Conservation (phyloP, 1,139 yeast genomes). For the Suhomyces guaymorum region DNA sequence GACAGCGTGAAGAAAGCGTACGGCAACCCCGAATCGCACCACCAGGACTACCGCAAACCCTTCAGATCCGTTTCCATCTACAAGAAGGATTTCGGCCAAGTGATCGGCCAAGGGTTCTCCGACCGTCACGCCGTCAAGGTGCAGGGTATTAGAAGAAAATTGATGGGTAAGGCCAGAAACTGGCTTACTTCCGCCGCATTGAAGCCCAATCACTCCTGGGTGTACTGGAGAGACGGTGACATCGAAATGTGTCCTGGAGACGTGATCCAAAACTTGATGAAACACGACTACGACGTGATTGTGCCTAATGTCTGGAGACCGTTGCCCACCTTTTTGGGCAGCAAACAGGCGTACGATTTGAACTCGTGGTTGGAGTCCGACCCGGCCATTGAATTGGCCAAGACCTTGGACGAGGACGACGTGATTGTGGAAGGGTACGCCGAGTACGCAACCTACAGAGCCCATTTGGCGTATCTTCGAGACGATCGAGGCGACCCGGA, state of each 20-base stretch:
- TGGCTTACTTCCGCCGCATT: constrained; percentile 79
- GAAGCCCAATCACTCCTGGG: constrained; percentile 89
- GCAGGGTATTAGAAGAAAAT: constrained; percentile 82
- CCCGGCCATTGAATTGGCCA: constrained; percentile 67
- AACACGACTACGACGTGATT: constrained; percentile 70
- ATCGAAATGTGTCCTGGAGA: constrained; percentile 81
- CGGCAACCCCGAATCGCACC: constrained; percentile 56
- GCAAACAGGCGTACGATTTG: constrained; percentile 82
- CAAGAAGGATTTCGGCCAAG: constrained; percentile 83
- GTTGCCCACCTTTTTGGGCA: constrained; percentile 70
- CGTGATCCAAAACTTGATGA: constrained; percentile 78
- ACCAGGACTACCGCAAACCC: constrained; percentile 64
- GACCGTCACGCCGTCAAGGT: constrained; percentile 88
- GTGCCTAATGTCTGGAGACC: constrained; percentile 95
- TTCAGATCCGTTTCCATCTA: constrained; percentile 76
- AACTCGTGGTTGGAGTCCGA: constrained; percentile 88
- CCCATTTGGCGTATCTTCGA: constrained; percentile 74
- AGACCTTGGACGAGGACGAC: constrained; percentile 71
- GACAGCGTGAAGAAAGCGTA: constrained; percentile 58
- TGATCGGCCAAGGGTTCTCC: constrained; percentile 83
- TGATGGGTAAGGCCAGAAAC: constrained; percentile 90
- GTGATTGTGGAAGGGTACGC: constrained; percentile 91
- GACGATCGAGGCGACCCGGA: constrained; percentile 62
- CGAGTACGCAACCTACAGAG: constrained; percentile 87
- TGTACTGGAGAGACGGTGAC: constrained; percentile 92